These are phyloP conservation scores for Neopestalotiopsis rosae DNA, from an alignment of 2,329 filamentous ascomycete species.

Conservation along the genomic window DNA sequence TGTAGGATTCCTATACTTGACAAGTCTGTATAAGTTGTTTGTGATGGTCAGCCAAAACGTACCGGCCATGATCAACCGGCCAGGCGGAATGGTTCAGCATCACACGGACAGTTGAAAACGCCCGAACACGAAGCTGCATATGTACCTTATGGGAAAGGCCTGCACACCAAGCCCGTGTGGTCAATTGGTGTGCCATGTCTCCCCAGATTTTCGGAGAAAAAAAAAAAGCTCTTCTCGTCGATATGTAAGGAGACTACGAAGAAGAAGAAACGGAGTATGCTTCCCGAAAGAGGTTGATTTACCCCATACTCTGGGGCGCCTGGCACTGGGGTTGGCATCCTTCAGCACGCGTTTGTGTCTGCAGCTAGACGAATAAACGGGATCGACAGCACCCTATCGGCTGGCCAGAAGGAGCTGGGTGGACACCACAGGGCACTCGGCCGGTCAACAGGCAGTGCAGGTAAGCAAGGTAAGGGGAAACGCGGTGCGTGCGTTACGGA, in stretches of 20 bases:
- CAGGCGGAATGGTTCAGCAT: not conserved
- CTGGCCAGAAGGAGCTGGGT: not conserved
- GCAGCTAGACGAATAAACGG: slow-evolving; percentile 10
- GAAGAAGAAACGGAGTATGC: not conserved
- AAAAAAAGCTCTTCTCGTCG: not conserved
- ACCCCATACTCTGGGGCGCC: slow-evolving; percentile 10
- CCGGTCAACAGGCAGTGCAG: not conserved
- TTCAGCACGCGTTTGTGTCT: slow-evolving; percentile 3
- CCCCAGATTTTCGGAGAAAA: not conserved
- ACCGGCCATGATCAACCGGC: not conserved
- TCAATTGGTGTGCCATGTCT: not conserved
- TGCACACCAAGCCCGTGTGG: not conserved
- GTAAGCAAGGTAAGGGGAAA: not conserved
- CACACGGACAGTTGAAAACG: not conserved
- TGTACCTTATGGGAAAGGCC: not conserved
- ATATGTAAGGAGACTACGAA: not conserved
- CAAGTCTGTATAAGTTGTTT: too few species aligned
- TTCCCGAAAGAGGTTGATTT: slow-evolving; percentile 6
- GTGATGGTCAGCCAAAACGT: not conserved
- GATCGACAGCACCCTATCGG: not conserved
- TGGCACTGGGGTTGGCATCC: slow-evolving; percentile 4
- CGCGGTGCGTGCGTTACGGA: slow-evolving; percentile 6
- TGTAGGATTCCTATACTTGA: too few species aligned
- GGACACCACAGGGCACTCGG: not conserved
- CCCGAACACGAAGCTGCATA: not conserved